Evolutionary conservation across 176 grass and related monocot genomes (phyloP), one percentile per base, ranked within the genome.

Genomic region (Ensete glaucum): DNA sequence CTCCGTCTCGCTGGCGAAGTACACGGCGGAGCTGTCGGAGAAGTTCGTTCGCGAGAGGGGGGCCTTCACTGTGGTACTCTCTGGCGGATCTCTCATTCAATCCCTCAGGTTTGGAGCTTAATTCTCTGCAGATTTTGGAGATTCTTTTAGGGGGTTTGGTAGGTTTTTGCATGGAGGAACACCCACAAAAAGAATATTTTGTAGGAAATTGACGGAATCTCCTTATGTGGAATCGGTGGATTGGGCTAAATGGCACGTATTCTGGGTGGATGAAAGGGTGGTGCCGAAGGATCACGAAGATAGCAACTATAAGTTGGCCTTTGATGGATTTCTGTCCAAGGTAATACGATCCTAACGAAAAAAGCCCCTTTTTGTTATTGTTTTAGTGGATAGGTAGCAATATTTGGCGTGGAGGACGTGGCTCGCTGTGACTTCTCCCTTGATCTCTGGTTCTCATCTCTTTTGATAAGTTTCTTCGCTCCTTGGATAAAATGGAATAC

Each of bases 231-330:
- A 88, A 53, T 81, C 86, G 1, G 81, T 99, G 27, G 88, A 89
- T 20, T 99, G 88, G 95, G 79, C 81, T 55, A 99, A 88, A 78
- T 99, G 95, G 95, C 88, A 99, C 62, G 73, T 99, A 50, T 94
- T 99, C 82, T 99, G 88, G 95, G 90, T 99, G 51, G 95, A 99
- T 73, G 95, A 94, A 83, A 83, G 91, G 73, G 94, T 98, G 17
- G 94, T 93, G 26, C 90, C 83, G 55, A 91, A 89, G 80, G 82
- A 93, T 69, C 90, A 93, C 60, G 85, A 76, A 53, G 95, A 99
- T 75, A 99, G 95, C 85, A 99, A 99, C 72, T 99, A 99, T 85
- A 99, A 99, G 80, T 84, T 94, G 23, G 95, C 91, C 22, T 80
- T 81, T 49, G 95, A 99, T 79, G 95, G 88, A 43, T 91, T 99